These are phyloP conservation scores for Chytriomyces sp. DNA, from an alignment of 192 early-diverging fungal species.

Conservation along the genomic window DNA sequence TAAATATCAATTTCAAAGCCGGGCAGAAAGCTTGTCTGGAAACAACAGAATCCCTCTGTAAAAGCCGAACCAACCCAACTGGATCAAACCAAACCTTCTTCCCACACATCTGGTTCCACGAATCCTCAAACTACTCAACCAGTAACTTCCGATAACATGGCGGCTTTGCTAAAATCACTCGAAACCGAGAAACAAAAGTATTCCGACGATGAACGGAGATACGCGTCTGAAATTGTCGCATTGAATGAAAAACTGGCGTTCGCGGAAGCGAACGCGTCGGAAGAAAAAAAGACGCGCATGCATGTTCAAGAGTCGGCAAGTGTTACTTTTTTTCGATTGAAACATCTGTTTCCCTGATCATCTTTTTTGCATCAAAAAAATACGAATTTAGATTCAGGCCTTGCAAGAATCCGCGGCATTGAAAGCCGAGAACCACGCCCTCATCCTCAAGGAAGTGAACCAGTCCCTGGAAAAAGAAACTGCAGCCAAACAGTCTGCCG, in stretches of 20 bases:
- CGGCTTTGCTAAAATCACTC: too few relatives aligned
- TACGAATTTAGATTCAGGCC: not conserved
- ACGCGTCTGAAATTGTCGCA: conserved; percentile 44
- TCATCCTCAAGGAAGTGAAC: conserved; percentile 4
- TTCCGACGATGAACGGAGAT: conserved; percentile 36
- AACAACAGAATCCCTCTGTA: too few relatives aligned
- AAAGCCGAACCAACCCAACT: too few relatives aligned
- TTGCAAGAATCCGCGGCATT: conserved; percentile 5
- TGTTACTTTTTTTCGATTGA: too few relatives aligned
- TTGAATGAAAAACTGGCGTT: conserved; percentile 33
- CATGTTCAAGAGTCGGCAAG: too few relatives aligned
- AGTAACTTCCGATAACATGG: too few relatives aligned
- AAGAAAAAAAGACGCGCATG: conserved; percentile 3
- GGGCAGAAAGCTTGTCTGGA: too few relatives aligned
- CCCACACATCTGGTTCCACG: too few relatives aligned
- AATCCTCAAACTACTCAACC: too few relatives aligned
- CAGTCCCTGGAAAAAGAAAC: not conserved
- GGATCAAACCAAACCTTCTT: too few relatives aligned
- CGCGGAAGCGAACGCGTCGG: not conserved
- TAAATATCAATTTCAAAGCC: too few relatives aligned
- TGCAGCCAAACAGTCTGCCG: not conserved
- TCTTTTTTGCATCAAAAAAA: not conserved
- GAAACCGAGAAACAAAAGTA: conserved; percentile 45
- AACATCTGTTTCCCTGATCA: not conserved
- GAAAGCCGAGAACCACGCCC: not conserved